Conservation (phyloP, 345 rosid species). For the Populus nigra region DNA sequence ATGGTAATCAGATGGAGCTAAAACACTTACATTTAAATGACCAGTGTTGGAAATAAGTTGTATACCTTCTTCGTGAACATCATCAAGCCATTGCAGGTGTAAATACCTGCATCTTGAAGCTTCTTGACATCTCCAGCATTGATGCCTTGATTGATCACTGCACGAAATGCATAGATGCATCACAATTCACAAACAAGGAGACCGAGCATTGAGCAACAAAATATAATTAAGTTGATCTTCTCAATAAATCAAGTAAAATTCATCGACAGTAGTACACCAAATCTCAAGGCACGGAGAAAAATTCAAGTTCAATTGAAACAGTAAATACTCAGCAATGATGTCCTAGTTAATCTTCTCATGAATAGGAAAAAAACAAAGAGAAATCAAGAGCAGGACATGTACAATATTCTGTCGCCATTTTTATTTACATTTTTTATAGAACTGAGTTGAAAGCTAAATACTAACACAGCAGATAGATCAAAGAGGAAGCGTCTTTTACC, state of each 20-base stretch:
- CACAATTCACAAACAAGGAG: neutral
- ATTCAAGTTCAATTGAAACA: too few species aligned
- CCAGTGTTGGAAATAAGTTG: neutral
- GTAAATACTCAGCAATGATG: too few species aligned
- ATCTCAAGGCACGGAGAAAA: neutral
- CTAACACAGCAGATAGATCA: too few species aligned
- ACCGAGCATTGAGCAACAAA: neutral
- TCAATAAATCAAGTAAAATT: neutral
- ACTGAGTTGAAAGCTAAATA: too few species aligned
- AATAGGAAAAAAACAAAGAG: neutral
- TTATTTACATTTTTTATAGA: too few species aligned
- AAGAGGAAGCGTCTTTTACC: neutral
- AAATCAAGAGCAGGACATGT: neutral
- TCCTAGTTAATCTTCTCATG: too few species aligned
- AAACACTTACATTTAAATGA: neutral
- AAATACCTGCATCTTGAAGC: constrained; percentile 92
- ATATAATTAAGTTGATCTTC: neutral
- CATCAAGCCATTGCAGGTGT: constrained; percentile 95
- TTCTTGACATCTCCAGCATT: constrained; percentile 91
- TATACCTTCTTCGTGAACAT: constrained; percentile 92
- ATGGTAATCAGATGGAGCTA: neutral
- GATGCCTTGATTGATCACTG: constrained; percentile 79
- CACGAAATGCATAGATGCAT: neutral
- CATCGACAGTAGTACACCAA: neutral
- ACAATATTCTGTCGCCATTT: too few species aligned